Base-by-base conservation (phyloP, 805 yeast species). In the Hanseniaspora singularis region DNA sequence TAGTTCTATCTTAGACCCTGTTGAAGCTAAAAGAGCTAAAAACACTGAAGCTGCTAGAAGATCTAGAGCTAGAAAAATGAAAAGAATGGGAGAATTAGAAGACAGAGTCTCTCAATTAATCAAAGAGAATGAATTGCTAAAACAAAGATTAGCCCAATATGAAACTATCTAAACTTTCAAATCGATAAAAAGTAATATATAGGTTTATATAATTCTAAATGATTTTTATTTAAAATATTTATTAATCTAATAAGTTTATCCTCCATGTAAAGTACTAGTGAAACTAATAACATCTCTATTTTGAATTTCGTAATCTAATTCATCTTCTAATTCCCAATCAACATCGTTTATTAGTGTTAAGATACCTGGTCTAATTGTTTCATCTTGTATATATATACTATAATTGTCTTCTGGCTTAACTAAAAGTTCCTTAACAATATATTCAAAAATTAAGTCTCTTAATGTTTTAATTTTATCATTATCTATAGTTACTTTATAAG, bases 21-120 rank as follows among this genome's bases (percentile, higher is more conserved):
- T 72, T 49, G 75, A 85, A 38, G 63, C 82, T 57, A 89, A 89
- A 69, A 79, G 97, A 62, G 97, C 97, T 8, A 79, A 89, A 65
- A 89, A 92, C 73, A 89, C 79, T 40, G 95, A 87, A 61, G 96
- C 97, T 54, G 96, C 96, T 7, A 78, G 96, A 64, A 76, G 96
- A 60, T 86, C 95, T 23, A 73, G 96, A 58, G 96, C 96, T 20
- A 77, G 95, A 63, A 86, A 88, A 65, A 78, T 82, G 79, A 83
- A 83, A 62, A 76, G 94, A 63, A 82, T 88, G 85, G 57, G 65
- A 51, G 89, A 84, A 61, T 69, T 88, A 61, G 96, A 88, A 65
- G 75, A 64, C 20, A 77, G 76, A 62, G 92, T 87, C 46, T 85
- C 79, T 53, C 72, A 63, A 27, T 68, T 88, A 52, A 54, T 80